Base-by-base conservation (phyloP, 2,329 filamentous ascomycete genomes). In the Talaromyces sp. region DNA sequence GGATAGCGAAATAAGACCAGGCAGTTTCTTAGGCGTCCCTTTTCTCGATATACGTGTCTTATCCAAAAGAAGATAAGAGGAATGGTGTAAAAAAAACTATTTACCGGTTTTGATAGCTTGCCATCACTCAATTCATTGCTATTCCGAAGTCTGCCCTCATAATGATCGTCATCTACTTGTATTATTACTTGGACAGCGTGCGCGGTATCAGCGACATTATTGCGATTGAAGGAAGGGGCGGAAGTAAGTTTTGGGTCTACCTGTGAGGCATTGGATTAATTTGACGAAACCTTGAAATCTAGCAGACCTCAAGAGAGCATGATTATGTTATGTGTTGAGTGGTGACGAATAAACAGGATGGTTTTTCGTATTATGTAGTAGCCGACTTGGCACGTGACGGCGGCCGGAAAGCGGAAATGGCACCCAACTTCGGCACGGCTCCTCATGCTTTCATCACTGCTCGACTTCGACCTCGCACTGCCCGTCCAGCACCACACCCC, bases 351-450 rank as follows among this genome's bases (percentile, higher is more conserved):
- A 25, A 47, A 47, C 11, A 27, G 25, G 9, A 9, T 15, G 49
- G 13, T 28, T 7, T 4, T 53, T 30, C 7, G 28, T 53, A 28
- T 9, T 25, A 27, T 69, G 70, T 67, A 55, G 70, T 67, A 55
- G 44, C 49, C 28, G 42, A 53, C 47, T 25, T 54, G 60, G 61
- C 56, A 66, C 63, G 62, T 74, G 69, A 73, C 65, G 63, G 55
- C 55, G 25, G 49, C 17, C 60, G 60, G 55, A 57, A 57, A 30
- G 32, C 17, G 44, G 44, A 53, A 53, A 47, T 47, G 25, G 25
- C 49, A 53, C 11, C 28, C 55, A 58, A 61, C 60, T 61, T 61
- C 60, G 55, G 60, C 25, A 52, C 44, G 44, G 25, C 49, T 25
- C 27, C 30, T 59, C 56, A 62, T 57, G 52, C 32, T 60, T 63